phyloP scores from a whole-genome alignment of 345 rosid species.

The Rhodomyrtus tomentosa region DNA sequence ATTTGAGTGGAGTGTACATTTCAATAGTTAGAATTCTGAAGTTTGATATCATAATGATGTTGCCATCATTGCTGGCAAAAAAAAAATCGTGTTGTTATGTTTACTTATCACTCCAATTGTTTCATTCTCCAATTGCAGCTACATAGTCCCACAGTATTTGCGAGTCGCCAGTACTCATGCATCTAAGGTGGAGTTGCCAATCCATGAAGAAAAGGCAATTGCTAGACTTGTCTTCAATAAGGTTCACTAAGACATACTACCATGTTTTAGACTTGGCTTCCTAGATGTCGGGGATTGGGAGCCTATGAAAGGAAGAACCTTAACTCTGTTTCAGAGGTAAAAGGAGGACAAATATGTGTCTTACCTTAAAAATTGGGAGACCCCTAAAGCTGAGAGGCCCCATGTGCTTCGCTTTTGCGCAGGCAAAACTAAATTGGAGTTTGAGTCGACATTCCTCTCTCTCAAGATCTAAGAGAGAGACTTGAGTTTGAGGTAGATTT shows the following conservation, averaged over 20 bases:
- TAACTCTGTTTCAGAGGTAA: conserved; percentile 69
- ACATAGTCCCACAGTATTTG: conserved; percentile 86
- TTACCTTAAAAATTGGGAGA: neutral
- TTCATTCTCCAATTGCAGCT: conserved; percentile 29
- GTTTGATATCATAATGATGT: neutral
- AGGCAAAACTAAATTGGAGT: neutral
- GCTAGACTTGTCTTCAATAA: too few relatives aligned
- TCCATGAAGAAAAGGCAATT: too few relatives aligned
- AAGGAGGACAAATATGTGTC: neutral
- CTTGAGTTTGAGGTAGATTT: neutral
- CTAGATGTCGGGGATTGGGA: conserved; percentile 94
- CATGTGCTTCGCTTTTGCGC: neutral
- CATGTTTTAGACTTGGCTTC: too few relatives aligned
- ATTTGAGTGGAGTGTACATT: neutral
- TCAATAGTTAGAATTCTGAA: neutral
- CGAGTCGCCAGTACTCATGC: too few relatives aligned
- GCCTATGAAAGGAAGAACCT: conserved; percentile 81
- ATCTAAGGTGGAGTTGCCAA: too few relatives aligned
- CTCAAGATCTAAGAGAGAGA: too few relatives aligned
- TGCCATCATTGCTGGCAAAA: neutral
- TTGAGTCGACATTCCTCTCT: neutral
- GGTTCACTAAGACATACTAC: too few relatives aligned
- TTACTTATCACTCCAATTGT: neutral
- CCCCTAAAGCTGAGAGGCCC: too few relatives aligned
- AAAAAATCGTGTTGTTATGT: neutral